A percentile compares a stretch with the other conserved stretches of the same genome.
These are phyloP conservation scores for Aethionema arabicum DNA, from an alignment of 345 rosid genomes.

Conservation along the genomic window DNA sequence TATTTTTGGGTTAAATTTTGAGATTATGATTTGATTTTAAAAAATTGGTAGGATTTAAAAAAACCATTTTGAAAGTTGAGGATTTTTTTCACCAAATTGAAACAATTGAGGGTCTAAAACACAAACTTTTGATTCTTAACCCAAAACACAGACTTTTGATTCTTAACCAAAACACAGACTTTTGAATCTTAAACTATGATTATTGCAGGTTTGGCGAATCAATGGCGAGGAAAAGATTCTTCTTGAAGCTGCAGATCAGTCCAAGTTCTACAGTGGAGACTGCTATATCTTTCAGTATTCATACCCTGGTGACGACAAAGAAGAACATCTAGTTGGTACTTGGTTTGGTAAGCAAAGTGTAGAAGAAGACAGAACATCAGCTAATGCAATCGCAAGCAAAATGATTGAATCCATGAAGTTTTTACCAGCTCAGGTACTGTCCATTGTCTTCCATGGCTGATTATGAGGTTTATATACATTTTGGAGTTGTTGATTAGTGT, in stretches of 20 bases:
- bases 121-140: too few relatives aligned
- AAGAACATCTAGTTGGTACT: slow-evolving; percentile 84
- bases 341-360: slow-evolving; percentile 93
- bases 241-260: slow-evolving; percentile 78
- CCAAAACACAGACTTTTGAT: slow-evolving; percentile 1
- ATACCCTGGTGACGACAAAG: slow-evolving; percentile 90
- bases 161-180: not conserved
- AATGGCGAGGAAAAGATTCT: slow-evolving; percentile 67
- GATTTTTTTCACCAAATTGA: too few relatives aligned
- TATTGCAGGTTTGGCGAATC: slow-evolving; percentile 82
- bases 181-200: slow-evolving; percentile 26
- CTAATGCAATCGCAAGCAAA: slow-evolving; percentile 69
- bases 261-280: slow-evolving; percentile 84
- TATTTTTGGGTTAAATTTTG: too few relatives aligned
- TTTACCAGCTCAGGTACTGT: slow-evolving; percentile 61
- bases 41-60: too few relatives aligned
- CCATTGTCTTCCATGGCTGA: slow-evolving; percentile 28
- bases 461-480: not conserved
- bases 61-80: too few relatives aligned
- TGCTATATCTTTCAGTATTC: slow-evolving; percentile 88
- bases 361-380: slow-evolving; percentile 84
- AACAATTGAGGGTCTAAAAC: too few relatives aligned
- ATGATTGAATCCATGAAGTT: slow-evolving; percentile 92
- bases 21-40: too few relatives aligned
- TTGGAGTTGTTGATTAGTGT: slow-evolving; percentile 18